Evolutionary conservation across 345 rosid species (phyloP).

Genomic region (Salix koriyanagi): DNA sequence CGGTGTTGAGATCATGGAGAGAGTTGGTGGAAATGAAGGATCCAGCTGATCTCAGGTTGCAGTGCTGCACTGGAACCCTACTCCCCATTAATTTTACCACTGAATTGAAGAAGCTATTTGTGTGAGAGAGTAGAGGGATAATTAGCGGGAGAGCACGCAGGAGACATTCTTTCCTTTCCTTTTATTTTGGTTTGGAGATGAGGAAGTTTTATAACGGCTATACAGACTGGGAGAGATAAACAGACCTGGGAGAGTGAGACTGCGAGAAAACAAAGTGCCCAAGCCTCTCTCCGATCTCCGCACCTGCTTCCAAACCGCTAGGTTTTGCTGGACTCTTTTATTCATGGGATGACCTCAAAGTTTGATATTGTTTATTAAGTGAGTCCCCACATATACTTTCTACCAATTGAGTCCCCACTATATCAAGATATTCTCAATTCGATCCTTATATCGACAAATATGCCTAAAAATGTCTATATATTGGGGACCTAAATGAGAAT

Average conservation of each 20-base stretch:
- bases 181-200: constrained; percentile 1
- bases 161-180: background rate
- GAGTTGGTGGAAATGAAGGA: constrained; percentile 55
- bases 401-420: no score
- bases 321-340: background rate
- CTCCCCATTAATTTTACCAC: constrained; percentile 45
- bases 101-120: background rate
- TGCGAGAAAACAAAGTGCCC: constrained; percentile 28
- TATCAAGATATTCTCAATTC: no score
- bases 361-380: no score
- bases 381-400: no score
- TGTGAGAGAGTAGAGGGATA: background rate
- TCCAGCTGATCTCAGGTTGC: constrained; percentile 60
- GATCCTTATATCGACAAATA: no score
- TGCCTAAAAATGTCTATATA: no score
- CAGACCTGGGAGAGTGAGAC: constrained; percentile 56
- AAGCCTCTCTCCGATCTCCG: constrained; percentile 42
- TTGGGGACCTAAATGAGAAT: no score
- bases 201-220: constrained; percentile 31
- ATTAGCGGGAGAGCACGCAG: background rate
- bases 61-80: constrained; percentile 74
- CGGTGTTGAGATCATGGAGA: constrained; percentile 82
- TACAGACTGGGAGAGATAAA: constrained; percentile 6
- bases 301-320: constrained; percentile 38
- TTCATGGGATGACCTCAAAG: no score